Conservation (phyloP, 805 yeast species). For the Ogataea methylovora region DNA sequence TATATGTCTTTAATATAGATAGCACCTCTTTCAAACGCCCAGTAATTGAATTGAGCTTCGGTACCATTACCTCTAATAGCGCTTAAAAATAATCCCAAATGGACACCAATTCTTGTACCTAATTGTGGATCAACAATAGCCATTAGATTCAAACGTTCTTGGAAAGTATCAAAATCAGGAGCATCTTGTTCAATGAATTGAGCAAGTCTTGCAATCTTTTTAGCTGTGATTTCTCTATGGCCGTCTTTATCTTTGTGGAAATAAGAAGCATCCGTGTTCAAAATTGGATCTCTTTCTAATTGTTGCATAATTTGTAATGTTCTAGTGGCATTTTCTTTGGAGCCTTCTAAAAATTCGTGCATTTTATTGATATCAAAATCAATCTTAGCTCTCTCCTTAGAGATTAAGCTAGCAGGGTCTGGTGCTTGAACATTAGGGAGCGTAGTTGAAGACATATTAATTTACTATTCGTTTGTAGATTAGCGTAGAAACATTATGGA, state of each 20-base stretch:
- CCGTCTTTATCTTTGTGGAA: conserved; percentile 51
- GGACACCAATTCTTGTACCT: conserved; percentile 80
- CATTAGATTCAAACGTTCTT: conserved; percentile 49
- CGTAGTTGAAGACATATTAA: conserved; percentile 25
- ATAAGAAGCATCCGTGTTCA: conserved; percentile 43
- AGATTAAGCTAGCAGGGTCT: conserved; percentile 28
- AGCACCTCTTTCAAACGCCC: conserved; percentile 71
- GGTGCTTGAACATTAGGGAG: conserved; percentile 22
- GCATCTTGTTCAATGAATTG: conserved; percentile 44
- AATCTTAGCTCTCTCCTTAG: conserved; percentile 38
- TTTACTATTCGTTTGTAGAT: no score
- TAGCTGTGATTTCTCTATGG: conserved; percentile 53
- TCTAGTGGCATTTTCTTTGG: conserved; percentile 34
- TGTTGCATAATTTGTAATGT: conserved; percentile 48
- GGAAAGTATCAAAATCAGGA: conserved; percentile 37
- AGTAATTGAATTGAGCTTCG: conserved; percentile 70
- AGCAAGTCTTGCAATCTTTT: conserved; percentile 54
- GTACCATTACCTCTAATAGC: conserved; percentile 88
- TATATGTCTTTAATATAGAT: conserved; percentile 50
- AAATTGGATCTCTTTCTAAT: conserved; percentile 60
- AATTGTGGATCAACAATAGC: conserved; percentile 72
- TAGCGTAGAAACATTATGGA: no score
- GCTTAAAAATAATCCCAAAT: conserved; percentile 74
- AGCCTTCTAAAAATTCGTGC: conserved; percentile 51
- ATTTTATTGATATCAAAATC: conserved; percentile 36